Base-by-base conservation (phyloP, 179 eudicot species). In the Nepenthes alata region DNA sequence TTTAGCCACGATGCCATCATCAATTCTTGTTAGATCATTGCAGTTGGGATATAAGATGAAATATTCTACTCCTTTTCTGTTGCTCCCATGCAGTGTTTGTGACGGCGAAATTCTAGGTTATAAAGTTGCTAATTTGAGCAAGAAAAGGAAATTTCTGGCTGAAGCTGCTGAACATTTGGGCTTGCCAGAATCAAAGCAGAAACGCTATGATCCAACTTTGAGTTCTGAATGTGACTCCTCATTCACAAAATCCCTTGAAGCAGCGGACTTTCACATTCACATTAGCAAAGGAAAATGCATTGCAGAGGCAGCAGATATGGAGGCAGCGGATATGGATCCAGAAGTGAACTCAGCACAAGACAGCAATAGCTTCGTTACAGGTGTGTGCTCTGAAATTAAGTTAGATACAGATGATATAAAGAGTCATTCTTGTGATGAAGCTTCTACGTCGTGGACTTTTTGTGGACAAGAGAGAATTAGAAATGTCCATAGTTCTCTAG, bases 121-220 rank as follows among this genome's bases (percentile, higher is more conserved):
- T 50, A 11, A 50, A 6, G 3, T 50, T 11, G 53, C 53, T 3
- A 50, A 55, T 14, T 25, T 14, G 35, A 34, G 36, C 49, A 62
- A 62, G 45, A 63, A 63, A 39, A 63, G 67, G 50, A 63, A 63
- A 50, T 44, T 63, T 39, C 59, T 41, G 14, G 58, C 49, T 38
- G 58, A 63, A 63, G 36, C 52, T 5, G 34, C 45, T 4, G 67
- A 63, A 11, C 37, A 38, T 8, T 41, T 36, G 37, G 47, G 38
- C 16, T 13, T 53, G 47, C 66, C 39, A 16, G 10, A 6, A 7
- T 10, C 67, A 14, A 63, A 63, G 51, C 48, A 53, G 14, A 63
- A 39, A 38, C 11, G 67, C 12, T 16, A 11, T 13, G 47, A 50
- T 35, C 8, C 47, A 8, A 55, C 11, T 36, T 6, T 36, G 41